Evolutionary conservation across 208 protist species (phyloP), one percentile per base, ranked within the genome.

Genomic region (Leishmania turanica): DNA sequence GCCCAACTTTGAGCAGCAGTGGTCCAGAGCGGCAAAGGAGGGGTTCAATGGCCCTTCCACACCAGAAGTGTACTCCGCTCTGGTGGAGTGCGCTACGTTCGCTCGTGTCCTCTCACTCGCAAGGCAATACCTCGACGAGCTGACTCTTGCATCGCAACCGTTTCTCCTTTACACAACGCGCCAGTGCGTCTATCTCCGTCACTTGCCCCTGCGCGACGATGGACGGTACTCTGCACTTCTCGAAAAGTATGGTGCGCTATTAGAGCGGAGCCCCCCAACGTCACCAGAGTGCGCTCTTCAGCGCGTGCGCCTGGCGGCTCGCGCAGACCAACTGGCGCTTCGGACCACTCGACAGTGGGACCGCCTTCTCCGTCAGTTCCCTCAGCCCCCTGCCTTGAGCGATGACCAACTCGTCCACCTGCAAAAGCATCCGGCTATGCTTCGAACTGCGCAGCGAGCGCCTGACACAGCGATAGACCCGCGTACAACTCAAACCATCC

Each of bases 161-260:
- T 87, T 85, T 60, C 86, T 93, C 27, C 76, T 90, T 15, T 93
- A 93, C 69, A 73, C 87, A 15, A 70, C 78, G 6, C 87, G 90
- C 7, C 84, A 87, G 58, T 89, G 86, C 58, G 83, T 93, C 31
- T 82, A 82, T 17, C 83, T 93, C 13, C 87, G 86, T 5, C 84
- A 91, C 54, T 56, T 93, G 2, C 84, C 81, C 0, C 76, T 93
- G n/a, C 65, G 84, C 1, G 78, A 66, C 42, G 90, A 93, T 77
- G 71, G 24, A 21, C 9, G 58, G 1, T 93, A 83, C 77, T 75
- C 24, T 53, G 75, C 45, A 69, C 78, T 69, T 68, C 79, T 66
- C 65, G 78, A 77, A 49, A 60, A 54, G 24, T 84, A 84, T 40
- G 37, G 8, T 15, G 53, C 11, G 0, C 24, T 84, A 4, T 53